Percentiles rank a stretch among this genome's conserved stretches.
Evolutionary conservation across 441 rosid species (phyloP).

Genomic region (Erodium trifolium): DNA sequence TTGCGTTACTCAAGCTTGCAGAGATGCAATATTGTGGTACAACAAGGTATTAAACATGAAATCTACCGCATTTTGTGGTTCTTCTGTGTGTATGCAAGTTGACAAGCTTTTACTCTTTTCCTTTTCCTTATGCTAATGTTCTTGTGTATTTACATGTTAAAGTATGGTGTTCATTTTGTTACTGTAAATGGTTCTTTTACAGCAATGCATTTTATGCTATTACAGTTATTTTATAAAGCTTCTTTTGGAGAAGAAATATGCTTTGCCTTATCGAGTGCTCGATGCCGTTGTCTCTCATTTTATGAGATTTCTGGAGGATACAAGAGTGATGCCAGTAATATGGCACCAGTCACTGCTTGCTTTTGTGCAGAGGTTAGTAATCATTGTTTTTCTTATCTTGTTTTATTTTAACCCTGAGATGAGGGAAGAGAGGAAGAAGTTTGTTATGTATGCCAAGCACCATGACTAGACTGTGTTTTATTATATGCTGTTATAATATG

Average conservation of each 20-base stretch:
- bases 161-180: not conserved
- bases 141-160: not conserved
- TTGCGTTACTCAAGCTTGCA: slow-evolving; percentile 64
- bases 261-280: slow-evolving; percentile 73
- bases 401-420: not conserved
- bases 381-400: not conserved
- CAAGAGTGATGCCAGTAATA: slow-evolving; percentile 83
- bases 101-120: too few species aligned
- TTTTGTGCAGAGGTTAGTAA: slow-evolving; percentile 67
- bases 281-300: slow-evolving; percentile 72
- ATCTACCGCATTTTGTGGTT: not conserved
- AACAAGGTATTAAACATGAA: slow-evolving; percentile 55
- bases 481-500: not conserved
- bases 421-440: not conserved
- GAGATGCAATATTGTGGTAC: slow-evolving; percentile 93
- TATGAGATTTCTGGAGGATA: slow-evolving; percentile 62
- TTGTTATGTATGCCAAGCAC: not conserved
- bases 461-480: not conserved
- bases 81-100: not conserved
- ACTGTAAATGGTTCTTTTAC: not conserved
- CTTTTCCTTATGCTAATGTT: not conserved
- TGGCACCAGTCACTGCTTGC: slow-evolving; percentile 93
- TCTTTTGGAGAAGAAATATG: slow-evolving; percentile 82
- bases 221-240: slow-evolving; percentile 84
- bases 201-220: slow-evolving; percentile 6